phyloP scores from a whole-genome alignment of 352 stramenopile genomes.

The Hyaloperonospora brassicae region DNA sequence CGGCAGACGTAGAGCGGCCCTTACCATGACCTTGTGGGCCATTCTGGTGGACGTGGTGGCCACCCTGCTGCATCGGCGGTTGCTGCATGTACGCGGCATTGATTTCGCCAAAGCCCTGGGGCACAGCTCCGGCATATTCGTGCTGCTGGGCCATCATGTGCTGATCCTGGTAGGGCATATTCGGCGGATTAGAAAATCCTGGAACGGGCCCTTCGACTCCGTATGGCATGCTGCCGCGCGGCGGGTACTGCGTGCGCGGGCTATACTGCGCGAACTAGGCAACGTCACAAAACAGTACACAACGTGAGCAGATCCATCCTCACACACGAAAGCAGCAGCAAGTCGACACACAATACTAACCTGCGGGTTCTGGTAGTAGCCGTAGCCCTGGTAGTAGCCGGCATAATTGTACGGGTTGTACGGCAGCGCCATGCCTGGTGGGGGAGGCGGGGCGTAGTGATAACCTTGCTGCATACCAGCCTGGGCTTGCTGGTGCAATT shows the following conservation, averaged over 20 bases:
- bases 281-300: slow-evolving; percentile 7
- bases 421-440: slow-evolving; percentile 75
- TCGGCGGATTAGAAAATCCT: slow-evolving; percentile 71
- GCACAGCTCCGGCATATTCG: slow-evolving; percentile 65
- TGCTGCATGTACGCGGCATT: slow-evolving; percentile 70
- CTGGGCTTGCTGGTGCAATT: slow-evolving; percentile 52
- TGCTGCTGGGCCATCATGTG: slow-evolving; percentile 73
- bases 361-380: slow-evolving; percentile 85
- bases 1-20: slow-evolving; percentile 30
- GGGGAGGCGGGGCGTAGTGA: slow-evolving; percentile 78
- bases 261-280: slow-evolving; percentile 81
- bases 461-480: slow-evolving; percentile 61
- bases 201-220: slow-evolving; percentile 71
- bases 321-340: neutral
- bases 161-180: slow-evolving; percentile 81
- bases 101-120: slow-evolving; percentile 81
- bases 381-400: slow-evolving; percentile 80
- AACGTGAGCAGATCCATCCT: slow-evolving; percentile 5
- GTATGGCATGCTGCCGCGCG: slow-evolving; percentile 77
- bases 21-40: slow-evolving; percentile 64
- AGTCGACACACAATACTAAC: slow-evolving; percentile 16
- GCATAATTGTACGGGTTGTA: slow-evolving; percentile 88
- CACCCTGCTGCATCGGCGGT: slow-evolving; percentile 36
- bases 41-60: slow-evolving; percentile 45
- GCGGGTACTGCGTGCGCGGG: slow-evolving; percentile 76